phyloP scores from a whole-genome alignment of 805 yeast genomes.

The Candida odintsovae region DNA sequence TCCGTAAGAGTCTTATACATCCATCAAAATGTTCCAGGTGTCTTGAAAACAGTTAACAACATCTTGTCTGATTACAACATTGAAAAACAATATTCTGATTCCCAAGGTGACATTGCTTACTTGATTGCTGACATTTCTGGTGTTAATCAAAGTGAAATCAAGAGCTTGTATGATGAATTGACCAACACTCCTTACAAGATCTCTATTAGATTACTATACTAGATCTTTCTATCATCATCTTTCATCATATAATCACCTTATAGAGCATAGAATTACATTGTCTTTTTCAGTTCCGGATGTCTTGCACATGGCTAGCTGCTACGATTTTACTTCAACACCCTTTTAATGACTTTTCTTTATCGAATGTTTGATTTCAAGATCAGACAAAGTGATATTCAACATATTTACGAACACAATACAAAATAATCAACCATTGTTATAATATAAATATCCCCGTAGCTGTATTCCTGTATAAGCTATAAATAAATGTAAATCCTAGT shows the following conservation, averaged over 20 bases:
- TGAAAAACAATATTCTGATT: slow-evolving; percentile 97
- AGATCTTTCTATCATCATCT: slow-evolving; percentile 22
- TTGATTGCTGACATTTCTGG: slow-evolving; percentile 95
- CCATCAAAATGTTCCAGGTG: slow-evolving; percentile 99
- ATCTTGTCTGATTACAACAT: slow-evolving; percentile 91
- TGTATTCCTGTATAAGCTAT: background rate
- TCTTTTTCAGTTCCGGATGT: background rate
- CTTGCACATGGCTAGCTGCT: background rate
- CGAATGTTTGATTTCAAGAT: background rate
- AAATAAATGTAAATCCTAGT: background rate
- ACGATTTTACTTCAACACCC: background rate
- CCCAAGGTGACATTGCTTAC: slow-evolving; percentile 93
- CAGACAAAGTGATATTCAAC: background rate
- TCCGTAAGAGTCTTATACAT: slow-evolving; percentile 91
- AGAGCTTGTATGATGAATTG: slow-evolving; percentile 74
- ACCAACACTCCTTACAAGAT: slow-evolving; percentile 88
- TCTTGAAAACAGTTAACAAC: slow-evolving; percentile 93
- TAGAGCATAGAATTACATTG: background rate
- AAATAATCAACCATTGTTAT: background rate
- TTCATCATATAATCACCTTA: background rate
- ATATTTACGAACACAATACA: background rate
- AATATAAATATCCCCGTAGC: background rate
- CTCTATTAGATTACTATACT: slow-evolving; percentile 85
- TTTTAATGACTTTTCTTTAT: background rate
- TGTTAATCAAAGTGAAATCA: slow-evolving; percentile 78